Evolutionary conservation across 1,284 basidiomycete genomes (phyloP), one percentile per base, ranked within the genome.

Genomic region (Boletellus deceptivus): DNA sequence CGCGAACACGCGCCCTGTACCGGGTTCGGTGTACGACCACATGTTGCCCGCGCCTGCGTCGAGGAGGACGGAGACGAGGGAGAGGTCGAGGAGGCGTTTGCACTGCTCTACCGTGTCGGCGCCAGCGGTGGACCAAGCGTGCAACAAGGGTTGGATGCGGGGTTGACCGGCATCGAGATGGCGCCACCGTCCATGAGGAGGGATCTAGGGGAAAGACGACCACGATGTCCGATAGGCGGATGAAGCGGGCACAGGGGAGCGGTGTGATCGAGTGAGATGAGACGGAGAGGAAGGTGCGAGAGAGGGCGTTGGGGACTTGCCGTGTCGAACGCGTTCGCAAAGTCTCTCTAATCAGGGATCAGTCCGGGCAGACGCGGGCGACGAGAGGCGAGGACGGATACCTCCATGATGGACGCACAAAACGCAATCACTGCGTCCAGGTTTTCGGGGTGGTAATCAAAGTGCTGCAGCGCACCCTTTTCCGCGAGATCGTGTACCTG

Each of bases 21-120:
- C 67, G 10, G 73, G 70, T 58, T 96, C 93, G 11, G 72, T 76
- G 68, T 90, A 98, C 14, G 70, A 71, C 95, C 95, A 98, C 16
- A 71, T 68, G 55, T 84, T 86, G 1, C 95, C 95, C 0, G 94
- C 95, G 1, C 94, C 95, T 0, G 95, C 95, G 60, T 98, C 95
- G 43, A 98, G 83, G 17, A 98, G 76, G 6, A 98, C 95, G 6
- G 91, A 93, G 17, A 96, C 91, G 53, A 98, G 78, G 73, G 95
- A 96, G 29, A 98, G 80, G 71, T 98, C 95, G 60, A 98, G 77
- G 18, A 93, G 76, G 1, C 91, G 78, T 47, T 83, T 82, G 46
- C 83, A 80, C 39, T 80, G 78, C 63, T 93, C 90, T 46, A 80
- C 80, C 4, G 68, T 60, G 55, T 80, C 74, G 8, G 80, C 67